Base-by-base conservation (phyloP, 768 basidiomycete species). In the Tylopilus balloui region DNA sequence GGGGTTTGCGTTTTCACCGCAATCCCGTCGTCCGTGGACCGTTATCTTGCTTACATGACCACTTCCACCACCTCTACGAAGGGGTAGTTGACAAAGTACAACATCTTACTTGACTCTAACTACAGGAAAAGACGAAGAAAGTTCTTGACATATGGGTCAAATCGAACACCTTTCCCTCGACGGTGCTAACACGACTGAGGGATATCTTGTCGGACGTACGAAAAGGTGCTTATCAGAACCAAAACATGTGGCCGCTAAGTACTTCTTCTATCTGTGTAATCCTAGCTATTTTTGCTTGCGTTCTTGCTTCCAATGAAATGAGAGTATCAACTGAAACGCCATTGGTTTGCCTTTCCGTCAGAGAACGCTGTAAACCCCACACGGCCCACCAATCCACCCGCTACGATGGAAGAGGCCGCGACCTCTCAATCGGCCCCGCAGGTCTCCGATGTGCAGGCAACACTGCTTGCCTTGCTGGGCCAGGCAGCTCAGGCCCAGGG, bases 81-180 rank as follows among this genome's bases (percentile, higher is more conserved):
- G 62, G 60, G 64, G 62, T 69, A 71, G 75, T 80, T 51, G 69
- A 80, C 75, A 54, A 58, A 50, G 54, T 55, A 58, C 57, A 54
- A 54, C 48, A 47, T 64, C 59, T 69, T 66, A 68, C 63, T 56
- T 61, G 62, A 62, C 59, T 70, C 53, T 55, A 53, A 64, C 51
- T 65, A 70, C 76, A 97, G 94, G 95, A 96, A 76, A 99, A 99
- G 74, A 79, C 89, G 39, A 86, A 87, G 77, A 98, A 98, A 71
- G 84, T 99, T 63, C 81, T 95, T 70, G 96, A 97, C 72, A 97
- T 99, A 62, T 99, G 95, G 95, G 79, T 78, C 61, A 95, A 94
- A 69, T 81, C 83, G 50, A 81, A 77, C 69, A 95, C 95, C 42
- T 99, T 99, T 73, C 86, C 92, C 50, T 65, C 83, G 61, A 65